A percentile compares a stretch with the other conserved stretches of the same genome.
These are phyloP conservation scores for Spongospora subterranea DNA, from an alignment of 208 protist genomes.

Conservation along the genomic window DNA sequence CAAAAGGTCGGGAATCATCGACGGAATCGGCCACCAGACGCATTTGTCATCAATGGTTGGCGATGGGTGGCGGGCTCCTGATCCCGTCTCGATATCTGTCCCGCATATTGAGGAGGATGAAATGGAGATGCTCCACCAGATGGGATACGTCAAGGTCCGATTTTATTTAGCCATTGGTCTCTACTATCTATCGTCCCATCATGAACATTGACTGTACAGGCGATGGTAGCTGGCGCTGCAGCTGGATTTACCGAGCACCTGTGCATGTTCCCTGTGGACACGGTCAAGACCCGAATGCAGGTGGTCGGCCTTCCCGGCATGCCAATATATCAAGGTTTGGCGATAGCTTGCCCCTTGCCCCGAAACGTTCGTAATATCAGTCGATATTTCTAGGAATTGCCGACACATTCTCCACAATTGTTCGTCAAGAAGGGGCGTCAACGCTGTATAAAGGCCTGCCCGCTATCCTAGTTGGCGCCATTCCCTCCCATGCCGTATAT, in stretches of 20 bases:
- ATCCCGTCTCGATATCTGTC: not conserved
- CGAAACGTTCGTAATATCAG: not conserved
- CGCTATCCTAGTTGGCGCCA: conserved; percentile 41
- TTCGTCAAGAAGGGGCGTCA: not conserved
- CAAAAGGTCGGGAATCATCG: too few species aligned
- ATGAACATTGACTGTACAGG: not conserved
- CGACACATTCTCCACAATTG: not conserved
- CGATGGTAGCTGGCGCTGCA: conserved; percentile 21
- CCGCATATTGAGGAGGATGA: not conserved
- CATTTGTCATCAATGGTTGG: too few species aligned
- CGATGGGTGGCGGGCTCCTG: not conserved
- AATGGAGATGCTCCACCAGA: not conserved
- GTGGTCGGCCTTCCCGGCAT: conserved; percentile 27
- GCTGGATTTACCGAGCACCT: conserved; percentile 26
- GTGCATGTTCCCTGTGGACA: conserved; percentile 50
- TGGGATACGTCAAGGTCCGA: not conserved
- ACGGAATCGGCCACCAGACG: too few species aligned
- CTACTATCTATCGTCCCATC: not conserved
- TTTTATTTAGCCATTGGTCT: not conserved
- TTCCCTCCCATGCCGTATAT: conserved; percentile 56
- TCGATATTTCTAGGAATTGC: not conserved
- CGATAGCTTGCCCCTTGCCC: not conserved
- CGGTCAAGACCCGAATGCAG: conserved; percentile 52
- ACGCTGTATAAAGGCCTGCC: conserved; percentile 55
- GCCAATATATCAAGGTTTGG: conserved; percentile 6